Conservation (phyloP, 2,329 filamentous ascomycete species). For the Aplosporella prunicola region DNA sequence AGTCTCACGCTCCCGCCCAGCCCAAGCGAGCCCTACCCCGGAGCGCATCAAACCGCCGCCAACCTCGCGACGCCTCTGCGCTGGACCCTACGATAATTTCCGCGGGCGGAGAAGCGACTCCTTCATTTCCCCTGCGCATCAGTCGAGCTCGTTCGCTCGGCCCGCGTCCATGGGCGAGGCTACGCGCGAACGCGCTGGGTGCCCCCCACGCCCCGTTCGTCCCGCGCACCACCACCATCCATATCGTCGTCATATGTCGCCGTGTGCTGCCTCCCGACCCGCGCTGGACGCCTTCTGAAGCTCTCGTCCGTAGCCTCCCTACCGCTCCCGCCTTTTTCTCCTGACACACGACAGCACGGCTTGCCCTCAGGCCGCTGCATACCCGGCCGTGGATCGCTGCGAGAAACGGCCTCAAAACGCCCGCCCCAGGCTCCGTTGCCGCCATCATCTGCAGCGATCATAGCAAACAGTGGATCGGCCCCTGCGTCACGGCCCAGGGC, state of each 20-base stretch:
- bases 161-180: conserved; percentile 7
- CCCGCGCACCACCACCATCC: conserved; percentile 1
- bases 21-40: conserved; percentile 9
- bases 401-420: neutral
- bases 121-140: conserved; percentile 11
- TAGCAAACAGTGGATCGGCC: conserved; percentile 3
- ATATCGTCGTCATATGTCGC: neutral
- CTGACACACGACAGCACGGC: too few relatives aligned
- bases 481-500: conserved; percentile 1
- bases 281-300: too few relatives aligned
- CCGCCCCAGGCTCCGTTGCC: conserved; percentile 1
- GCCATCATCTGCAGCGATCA: conserved; percentile 11
- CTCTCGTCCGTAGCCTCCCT: too few relatives aligned
- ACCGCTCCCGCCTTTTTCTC: too few relatives aligned
- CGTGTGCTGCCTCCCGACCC: neutral
- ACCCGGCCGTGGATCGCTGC: conserved; percentile 5
- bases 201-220: conserved; percentile 7
- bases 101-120: conserved; percentile 12
- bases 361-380: neutral
- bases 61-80: conserved; percentile 5
- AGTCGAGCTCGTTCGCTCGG: conserved; percentile 7
- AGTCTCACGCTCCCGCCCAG: too few relatives aligned
- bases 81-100: conserved; percentile 11
- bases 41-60: conserved; percentile 11
- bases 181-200: neutral